These are phyloP conservation scores for Botryotinia calthae DNA, from an alignment of 2,329 filamentous ascomycete species.

Conservation along the genomic window DNA sequence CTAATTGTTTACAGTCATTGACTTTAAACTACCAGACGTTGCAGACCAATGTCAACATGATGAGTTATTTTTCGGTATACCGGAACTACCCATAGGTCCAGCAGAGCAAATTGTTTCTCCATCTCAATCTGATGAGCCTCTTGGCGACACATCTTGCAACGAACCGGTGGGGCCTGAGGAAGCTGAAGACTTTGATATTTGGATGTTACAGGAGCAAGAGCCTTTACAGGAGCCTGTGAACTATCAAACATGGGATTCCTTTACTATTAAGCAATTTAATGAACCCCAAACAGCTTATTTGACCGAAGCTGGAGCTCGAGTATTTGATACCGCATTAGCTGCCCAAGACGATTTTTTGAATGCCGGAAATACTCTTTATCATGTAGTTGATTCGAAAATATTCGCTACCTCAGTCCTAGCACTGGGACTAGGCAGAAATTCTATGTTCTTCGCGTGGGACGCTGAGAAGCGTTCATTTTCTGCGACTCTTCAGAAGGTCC, in stretches of 20 bases:
- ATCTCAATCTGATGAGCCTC: slow-evolving; percentile 20
- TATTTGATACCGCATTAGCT: slow-evolving; percentile 63
- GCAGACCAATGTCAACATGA: slow-evolving; percentile 25
- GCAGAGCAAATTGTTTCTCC: slow-evolving; percentile 11
- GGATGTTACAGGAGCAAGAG: slow-evolving; percentile 45
- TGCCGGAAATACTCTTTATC: slow-evolving; percentile 42
- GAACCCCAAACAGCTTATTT: slow-evolving; percentile 53
- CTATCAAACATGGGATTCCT: slow-evolving; percentile 69
- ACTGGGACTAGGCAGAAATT: slow-evolving; percentile 68
- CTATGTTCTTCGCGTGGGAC: slow-evolving; percentile 66
- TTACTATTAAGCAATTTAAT: slow-evolving; percentile 47
- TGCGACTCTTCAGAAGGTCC: slow-evolving; percentile 46
- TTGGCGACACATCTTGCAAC: slow-evolving; percentile 7
- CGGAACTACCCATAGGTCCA: slow-evolving; percentile 30
- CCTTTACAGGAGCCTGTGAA: slow-evolving; percentile 34
- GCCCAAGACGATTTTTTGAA: slow-evolving; percentile 43
- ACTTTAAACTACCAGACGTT: slow-evolving; percentile 30
- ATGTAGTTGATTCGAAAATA: slow-evolving; percentile 47
- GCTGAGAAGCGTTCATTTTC: slow-evolving; percentile 52
- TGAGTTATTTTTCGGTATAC: slow-evolving; percentile 36
- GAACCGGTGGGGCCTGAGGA: slow-evolving; percentile 32
- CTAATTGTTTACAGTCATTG: slow-evolving; percentile 31
- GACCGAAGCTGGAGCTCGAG: slow-evolving; percentile 63
- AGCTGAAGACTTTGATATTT: slow-evolving; percentile 42
- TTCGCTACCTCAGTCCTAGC: slow-evolving; percentile 61